Conservation (phyloP, 2,329 filamentous ascomycete species). For the Clarireedia paspali region DNA sequence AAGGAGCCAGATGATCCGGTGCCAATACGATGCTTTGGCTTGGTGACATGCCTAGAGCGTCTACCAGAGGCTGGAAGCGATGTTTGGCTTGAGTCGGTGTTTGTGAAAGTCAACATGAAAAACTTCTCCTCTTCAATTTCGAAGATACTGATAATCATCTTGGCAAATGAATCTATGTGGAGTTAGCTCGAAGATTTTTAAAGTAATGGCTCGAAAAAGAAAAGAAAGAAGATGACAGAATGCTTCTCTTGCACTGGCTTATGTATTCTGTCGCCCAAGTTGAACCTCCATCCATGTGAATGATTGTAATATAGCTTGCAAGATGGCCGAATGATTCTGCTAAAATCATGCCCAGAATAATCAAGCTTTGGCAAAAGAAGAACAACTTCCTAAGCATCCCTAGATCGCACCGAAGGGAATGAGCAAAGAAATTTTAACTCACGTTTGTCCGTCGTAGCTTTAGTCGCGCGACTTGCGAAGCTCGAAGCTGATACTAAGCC, state of each 20-base stretch:
- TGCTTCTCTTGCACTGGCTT: no score
- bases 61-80: slow-evolving; percentile 21
- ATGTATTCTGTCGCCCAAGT: no score
- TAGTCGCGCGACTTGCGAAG: slow-evolving; percentile 7
- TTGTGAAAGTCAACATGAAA: slow-evolving; percentile 70
- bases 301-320: no score
- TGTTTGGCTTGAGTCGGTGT: slow-evolving; percentile 36
- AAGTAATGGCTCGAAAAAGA: no score
- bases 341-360: no score
- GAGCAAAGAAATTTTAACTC: neutral
- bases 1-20: neutral
- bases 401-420: neutral
- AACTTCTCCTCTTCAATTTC: slow-evolving; percentile 60
- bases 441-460: neutral
- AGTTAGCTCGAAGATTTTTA: slow-evolving; percentile 18
- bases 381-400: no score
- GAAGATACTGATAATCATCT: slow-evolving; percentile 74
- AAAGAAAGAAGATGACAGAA: no score
- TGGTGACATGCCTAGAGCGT: neutral
- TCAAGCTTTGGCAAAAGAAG: no score
- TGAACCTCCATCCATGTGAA: no score
- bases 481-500: slow-evolving; percentile 12
- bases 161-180: slow-evolving; percentile 45
- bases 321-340: no score
- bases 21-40: neutral